These are phyloP conservation scores for Aureobasidium sp. DNA, from an alignment of 2,329 filamentous ascomycete genomes.

Conservation along the genomic window DNA sequence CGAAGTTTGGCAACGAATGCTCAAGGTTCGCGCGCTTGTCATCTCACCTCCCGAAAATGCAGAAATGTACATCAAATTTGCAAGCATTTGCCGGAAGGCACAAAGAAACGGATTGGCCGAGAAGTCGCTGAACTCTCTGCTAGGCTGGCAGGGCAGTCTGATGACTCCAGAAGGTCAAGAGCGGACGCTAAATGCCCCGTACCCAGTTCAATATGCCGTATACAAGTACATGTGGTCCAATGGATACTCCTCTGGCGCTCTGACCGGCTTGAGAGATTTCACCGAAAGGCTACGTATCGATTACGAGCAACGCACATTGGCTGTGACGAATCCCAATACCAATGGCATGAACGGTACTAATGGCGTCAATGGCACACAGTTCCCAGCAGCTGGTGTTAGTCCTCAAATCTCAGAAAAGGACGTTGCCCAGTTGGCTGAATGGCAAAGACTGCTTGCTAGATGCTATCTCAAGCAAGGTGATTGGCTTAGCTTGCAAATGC, in stretches of 20 bases:
- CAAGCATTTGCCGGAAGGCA: slow-evolving; percentile 95
- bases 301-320: slow-evolving; percentile 39
- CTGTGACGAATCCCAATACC: slow-evolving; percentile 26
- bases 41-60: slow-evolving; percentile 89
- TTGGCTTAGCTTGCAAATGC: slow-evolving; percentile 82
- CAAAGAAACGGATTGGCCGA: slow-evolving; percentile 90
- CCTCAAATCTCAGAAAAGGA: slow-evolving; percentile 31
- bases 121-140: slow-evolving; percentile 86
- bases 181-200: slow-evolving; percentile 46
- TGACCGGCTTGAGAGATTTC: slow-evolving; percentile 57
- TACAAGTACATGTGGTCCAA: slow-evolving; percentile 96
- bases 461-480: slow-evolving; percentile 95
- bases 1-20: slow-evolving; percentile 97
- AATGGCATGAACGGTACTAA: slow-evolving; percentile 38
- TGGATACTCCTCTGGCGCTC: slow-evolving; percentile 57
- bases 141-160: slow-evolving; percentile 45
- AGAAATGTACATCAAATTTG: slow-evolving; percentile 99
- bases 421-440: slow-evolving; percentile 46
- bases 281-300: slow-evolving; percentile 55
- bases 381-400: slow-evolving; percentile 24
- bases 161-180: slow-evolving; percentile 56
- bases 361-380: slow-evolving; percentile 34
- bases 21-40: slow-evolving; percentile 87
- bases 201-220: slow-evolving; percentile 90
- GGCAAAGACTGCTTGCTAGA: slow-evolving; percentile 72